phyloP scores from a whole-genome alignment of 495 filamentous ascomycete genomes.

The Penicillium cosmopolitanum region DNA sequence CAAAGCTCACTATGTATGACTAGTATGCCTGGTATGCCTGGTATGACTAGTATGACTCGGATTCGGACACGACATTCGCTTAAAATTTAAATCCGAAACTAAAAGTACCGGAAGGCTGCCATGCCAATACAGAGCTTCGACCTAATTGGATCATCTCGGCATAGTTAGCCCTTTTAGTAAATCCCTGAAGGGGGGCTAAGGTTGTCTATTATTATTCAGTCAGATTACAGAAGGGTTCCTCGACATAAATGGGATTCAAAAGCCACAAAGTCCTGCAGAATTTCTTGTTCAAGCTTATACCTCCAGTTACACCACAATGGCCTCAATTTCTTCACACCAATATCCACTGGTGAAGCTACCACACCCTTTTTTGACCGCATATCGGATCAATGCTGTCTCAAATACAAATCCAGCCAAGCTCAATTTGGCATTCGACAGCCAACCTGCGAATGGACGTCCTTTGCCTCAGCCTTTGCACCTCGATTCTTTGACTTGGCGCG shows the following conservation, averaged over 20 bases:
- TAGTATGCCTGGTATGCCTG: too few relatives aligned
- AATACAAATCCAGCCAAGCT: slow-evolving; percentile 27
- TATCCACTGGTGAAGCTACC: slow-evolving; percentile 37
- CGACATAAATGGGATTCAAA: not conserved
- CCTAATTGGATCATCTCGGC: not conserved
- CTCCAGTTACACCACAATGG: slow-evolving; percentile 10
- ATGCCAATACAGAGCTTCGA: not conserved
- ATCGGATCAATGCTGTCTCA: slow-evolving; percentile 32
- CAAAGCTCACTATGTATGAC: not conserved
- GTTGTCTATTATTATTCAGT: not conserved
- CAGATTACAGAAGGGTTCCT: not conserved
- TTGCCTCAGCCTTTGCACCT: slow-evolving; percentile 37
- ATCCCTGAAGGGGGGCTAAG: not conserved
- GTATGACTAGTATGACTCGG: not conserved
- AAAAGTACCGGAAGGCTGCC: not conserved
- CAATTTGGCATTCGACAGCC: slow-evolving; percentile 32
- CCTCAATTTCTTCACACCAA: slow-evolving; percentile 15
- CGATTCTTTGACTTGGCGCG: slow-evolving; percentile 37
- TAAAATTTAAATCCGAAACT: not conserved
- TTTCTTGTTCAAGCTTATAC: slow-evolving; percentile 7
- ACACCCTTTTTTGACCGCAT: slow-evolving; percentile 35
- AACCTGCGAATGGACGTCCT: slow-evolving; percentile 26
- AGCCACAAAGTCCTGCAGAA: slow-evolving; percentile 7
- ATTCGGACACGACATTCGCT: not conserved
- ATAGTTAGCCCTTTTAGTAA: not conserved